Conservation (phyloP, 306 rosid species). For the Quercus aquifolioides region DNA sequence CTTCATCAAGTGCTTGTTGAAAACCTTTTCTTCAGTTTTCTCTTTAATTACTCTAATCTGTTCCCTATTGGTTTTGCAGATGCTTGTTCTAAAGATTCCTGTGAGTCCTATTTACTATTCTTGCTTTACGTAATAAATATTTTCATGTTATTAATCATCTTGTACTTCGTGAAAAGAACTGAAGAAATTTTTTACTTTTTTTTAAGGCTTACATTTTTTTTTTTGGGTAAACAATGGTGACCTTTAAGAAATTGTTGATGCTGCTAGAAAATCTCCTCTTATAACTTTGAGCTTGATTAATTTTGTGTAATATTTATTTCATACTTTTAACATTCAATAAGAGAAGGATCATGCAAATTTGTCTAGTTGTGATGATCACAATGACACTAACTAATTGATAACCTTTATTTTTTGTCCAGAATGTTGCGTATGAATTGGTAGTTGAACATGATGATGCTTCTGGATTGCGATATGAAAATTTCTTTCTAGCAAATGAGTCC, state of each 20-base stretch:
- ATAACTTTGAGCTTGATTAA: not conserved
- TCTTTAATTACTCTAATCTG: constrained; percentile 7
- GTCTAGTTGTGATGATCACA: constrained; percentile 15
- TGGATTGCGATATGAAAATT: constrained; percentile 48
- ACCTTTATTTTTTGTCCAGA: constrained; percentile 42
- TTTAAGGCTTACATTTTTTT: not conserved
- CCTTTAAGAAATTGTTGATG: constrained; percentile 9
- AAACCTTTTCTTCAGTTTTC: not conserved
- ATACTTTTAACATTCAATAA: not conserved
- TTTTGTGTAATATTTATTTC: not conserved
- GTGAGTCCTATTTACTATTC: constrained; percentile 50
- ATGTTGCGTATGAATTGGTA: constrained; percentile 59
- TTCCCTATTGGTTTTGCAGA: constrained; percentile 53
- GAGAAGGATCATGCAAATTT: not conserved
- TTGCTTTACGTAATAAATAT: not conserved
- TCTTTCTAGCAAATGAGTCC: constrained; percentile 51
- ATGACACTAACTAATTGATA: constrained; percentile 15
- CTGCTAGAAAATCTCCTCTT: constrained; percentile 17
- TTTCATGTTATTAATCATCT: not conserved
- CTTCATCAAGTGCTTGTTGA: not conserved
- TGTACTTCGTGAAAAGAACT: not conserved
- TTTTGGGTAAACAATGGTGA: not conserved
- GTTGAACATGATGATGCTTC: constrained; percentile 50
- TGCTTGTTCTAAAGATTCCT: constrained; percentile 62
- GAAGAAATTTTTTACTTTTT: constrained; percentile 14